A percentile compares a stretch with the other conserved stretches of the same genome.
phyloP scores from a whole-genome alignment of 345 rosid species.

The Melastoma malabathricum region DNA sequence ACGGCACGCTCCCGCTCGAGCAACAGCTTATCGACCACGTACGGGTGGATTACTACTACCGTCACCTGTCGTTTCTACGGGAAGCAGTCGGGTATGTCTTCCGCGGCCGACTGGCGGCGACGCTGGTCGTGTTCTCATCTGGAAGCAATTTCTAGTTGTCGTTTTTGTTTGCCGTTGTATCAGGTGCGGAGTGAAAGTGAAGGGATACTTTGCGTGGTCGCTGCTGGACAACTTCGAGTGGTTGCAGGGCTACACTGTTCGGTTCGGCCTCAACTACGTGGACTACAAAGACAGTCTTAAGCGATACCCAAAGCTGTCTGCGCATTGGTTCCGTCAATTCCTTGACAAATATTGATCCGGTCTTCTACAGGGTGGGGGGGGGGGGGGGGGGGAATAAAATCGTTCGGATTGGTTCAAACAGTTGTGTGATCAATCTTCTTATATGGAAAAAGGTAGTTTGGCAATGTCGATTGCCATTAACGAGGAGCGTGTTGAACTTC shows the following conservation, averaged over 20 bases:
- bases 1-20: slow-evolving; percentile 11
- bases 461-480: too few relatives aligned
- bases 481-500: too few relatives aligned
- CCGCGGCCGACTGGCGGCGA: too few relatives aligned
- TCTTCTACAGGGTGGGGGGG: too few relatives aligned
- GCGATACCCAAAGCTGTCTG: slow-evolving; percentile 8
- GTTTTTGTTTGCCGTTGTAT: background rate
- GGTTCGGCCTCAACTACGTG: slow-evolving; percentile 10
- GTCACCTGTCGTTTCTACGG: slow-evolving; percentile 17
- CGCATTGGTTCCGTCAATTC: slow-evolving; percentile 10
- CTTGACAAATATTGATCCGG: slow-evolving; percentile 2
- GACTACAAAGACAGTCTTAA: slow-evolving; percentile 9
- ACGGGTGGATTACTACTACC: slow-evolving; percentile 17
- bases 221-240: slow-evolving; percentile 13
- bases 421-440: background rate
- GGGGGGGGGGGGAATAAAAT: too few relatives aligned
- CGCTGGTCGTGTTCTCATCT: background rate
- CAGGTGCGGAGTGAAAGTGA: slow-evolving; percentile 8
- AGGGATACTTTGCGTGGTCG: slow-evolving; percentile 12
- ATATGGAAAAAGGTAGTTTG: too few relatives aligned
- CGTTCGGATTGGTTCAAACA: too few relatives aligned
- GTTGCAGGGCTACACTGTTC: slow-evolving; percentile 5
- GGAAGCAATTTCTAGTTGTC: background rate
- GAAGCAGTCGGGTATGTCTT: slow-evolving; percentile 20
- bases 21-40: slow-evolving; percentile 14